Base-by-base conservation (phyloP, 192 early-diverging fungal genomes). In the Linnemannia exigua region DNA sequence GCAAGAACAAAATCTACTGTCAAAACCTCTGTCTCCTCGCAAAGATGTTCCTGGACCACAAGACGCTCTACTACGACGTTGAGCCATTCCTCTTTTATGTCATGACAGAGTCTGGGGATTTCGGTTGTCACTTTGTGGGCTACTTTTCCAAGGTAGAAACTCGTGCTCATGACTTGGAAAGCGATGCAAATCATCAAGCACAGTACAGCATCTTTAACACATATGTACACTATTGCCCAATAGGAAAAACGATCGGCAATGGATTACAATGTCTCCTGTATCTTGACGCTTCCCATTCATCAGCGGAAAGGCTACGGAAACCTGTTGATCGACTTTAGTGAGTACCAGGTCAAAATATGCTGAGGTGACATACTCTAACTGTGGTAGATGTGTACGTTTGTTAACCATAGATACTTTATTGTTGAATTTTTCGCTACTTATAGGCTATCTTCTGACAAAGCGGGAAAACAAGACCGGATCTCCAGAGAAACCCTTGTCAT, bases 11-110 rank as follows among this genome's bases (percentile, higher is more conserved):
- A 92, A 90, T 98, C 22, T 99, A 99, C 77, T 99, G 98, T 90
- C 98, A 99, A 84, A 99, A 98, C 87, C 89, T 99, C 37, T 99
- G 98, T 76, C 91, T 99, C 17, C 85, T 99, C 35, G 95, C 97
- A 52, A 99, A 99, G 82, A 96, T 97, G 95, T 99, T 99, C 87
- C 87, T 99, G 22, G 98, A 98, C 90, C 96, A 97, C 83, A 99
- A 99, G 80, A 99, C 98, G 5, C 89, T 99, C 28, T 99, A 98
- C 82, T 99, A 98, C 82, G 98, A 99, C 75, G 94, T 98, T 4
- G 98, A 99, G 76, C 98, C 98, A 17, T 99, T 99, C 83, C 88
- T 99, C 41, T 99, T 99, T 77, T 99, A 99, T 79, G 90, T 99
- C 25, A 91, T 99, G 91, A 97, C 96, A 3, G 97, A 99, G 87